Evolutionary conservation across 352 stramenopile species (phyloP), one percentile per base, ranked within the genome.

Genomic region (Globisporangium takayamanum): DNA sequence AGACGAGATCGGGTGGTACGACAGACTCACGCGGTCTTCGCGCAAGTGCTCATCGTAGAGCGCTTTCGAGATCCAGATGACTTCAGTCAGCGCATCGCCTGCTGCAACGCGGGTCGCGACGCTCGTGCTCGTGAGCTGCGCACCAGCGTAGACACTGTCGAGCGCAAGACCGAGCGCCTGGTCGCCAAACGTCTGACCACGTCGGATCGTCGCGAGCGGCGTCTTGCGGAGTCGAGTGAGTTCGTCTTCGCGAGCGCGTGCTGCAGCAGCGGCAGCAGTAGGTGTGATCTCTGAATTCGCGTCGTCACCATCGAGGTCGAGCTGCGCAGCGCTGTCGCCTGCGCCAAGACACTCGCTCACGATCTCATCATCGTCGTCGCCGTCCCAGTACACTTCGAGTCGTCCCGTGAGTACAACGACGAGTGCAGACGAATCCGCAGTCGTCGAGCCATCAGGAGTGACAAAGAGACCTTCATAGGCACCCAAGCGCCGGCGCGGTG

Each of bases 181-280:
- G 50, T 87, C 76, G 7, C 78, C 78, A 25, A 87, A 73, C 0
- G 70, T 72, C 33, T 85, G 78, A 3, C 74, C 78, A 28, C 70
- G 59, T 3, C 59, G 55, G 5, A 88, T 55, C 0, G 65, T 68
- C 5, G 53, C 70, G 0, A 87, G 20, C 6, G 63, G 57, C 2
- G 44, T 55, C 37, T 57, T 63, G 3, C 28, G 56, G 12, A 64
- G 50, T 6, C 30, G 50, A 10, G 18, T 26, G 3, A 67, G 36
- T 22, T 64, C 49, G 26, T 50, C 50, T 7, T 49, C 30, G 8
- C 46, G 67, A 1, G 14, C 42, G 5, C 47, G 36, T 25, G 54
- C 26, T 3, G 28, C 6, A 20, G 20, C 37, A 30, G 48, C 44
- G 12, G n/a, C 5, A 36, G 49, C 36, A 28, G 50, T 28, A n/a